Base-by-base conservation (phyloP, 2,329 filamentous ascomycete species). In the Phaeosphaeria sp. region DNA sequence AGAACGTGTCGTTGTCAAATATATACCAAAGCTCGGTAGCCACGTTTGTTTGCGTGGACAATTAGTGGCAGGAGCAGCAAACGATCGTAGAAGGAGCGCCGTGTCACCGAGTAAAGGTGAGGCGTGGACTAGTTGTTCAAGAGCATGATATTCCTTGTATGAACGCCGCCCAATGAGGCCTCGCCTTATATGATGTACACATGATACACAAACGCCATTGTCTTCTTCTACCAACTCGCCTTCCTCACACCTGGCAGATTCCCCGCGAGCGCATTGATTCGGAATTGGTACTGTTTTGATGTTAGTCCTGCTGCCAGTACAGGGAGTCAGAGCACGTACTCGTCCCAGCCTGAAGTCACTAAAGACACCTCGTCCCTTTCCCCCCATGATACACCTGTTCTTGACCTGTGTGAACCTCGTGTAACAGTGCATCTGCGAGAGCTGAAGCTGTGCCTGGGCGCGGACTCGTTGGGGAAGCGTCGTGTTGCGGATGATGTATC, bases 341-440 rank as follows among this genome's bases (percentile, higher is more conserved):
- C 94, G 86, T 58, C 90, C 89, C 85, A 99, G 86, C 79, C 93
- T 92, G 73, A 99, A 99, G 74, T 95, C 94, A 56, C 92, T 88
- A 65, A 98, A 84, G n/a, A 99, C 84, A 89, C 93, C 92, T 67
- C 92, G 86, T 18, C 90, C 90, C 77, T 92, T 93, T n/a, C 95
- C 95, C 65, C 93, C 93, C 76, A 94, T 86, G 52, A 96, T 89
- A 82, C 95, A 99, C 67, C 95, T 84, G 80, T 97, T 98, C 78
- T 90, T 89, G 77, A 99, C 93, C 83, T 97, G 93, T 50, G 94
- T 97, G 57, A 92, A 88, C 60, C 93, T 86, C 36, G 95, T 98
- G 80, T 98, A 98, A 83, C 87, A 89, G 82, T 97, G 93, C 94
- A 98, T 97, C 80, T 96, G 90, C 3, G 90, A 88, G 65, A 99